Conservation (phyloP, 805 yeast species). For the Metschnikowia similis region DNA sequence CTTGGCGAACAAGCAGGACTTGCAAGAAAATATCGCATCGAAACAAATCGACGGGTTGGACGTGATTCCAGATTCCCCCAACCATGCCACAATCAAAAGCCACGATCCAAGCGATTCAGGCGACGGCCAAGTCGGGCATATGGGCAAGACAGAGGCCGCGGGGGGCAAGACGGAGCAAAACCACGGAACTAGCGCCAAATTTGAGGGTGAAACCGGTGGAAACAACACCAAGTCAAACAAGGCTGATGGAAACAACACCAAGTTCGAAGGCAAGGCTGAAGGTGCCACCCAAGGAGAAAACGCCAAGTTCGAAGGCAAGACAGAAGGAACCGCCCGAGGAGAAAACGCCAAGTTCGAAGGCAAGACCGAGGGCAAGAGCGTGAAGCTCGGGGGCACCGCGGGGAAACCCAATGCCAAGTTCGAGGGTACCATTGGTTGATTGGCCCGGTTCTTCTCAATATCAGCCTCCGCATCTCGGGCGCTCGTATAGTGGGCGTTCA, state of each 20-base stretch:
- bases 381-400: not conserved
- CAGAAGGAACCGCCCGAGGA: constrained; percentile 6
- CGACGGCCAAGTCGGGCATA: constrained; percentile 3
- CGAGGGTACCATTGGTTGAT: not conserved
- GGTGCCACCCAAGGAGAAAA: no score
- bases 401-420: not conserved
- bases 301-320: constrained; percentile 3
- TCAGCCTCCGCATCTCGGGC: no score
- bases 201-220: constrained; percentile 7
- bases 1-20: constrained; percentile 5
- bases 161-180: constrained; percentile 10
- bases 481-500: no score
- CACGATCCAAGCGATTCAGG: not conserved
- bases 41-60: constrained; percentile 7
- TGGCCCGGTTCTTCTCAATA: not conserved
- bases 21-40: constrained; percentile 8
- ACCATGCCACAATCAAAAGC: constrained; percentile 2
- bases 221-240: constrained; percentile 6
- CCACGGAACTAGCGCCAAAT: constrained; percentile 2
- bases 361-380: constrained; percentile 7
- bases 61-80: constrained; percentile 6
- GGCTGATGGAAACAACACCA: constrained; percentile 6
- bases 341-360: constrained; percentile 3
- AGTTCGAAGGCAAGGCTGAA: constrained; percentile 9
- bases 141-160: constrained; percentile 13